Evolutionary conservation across 768 basidiomycete species (phyloP).

Genomic region (Boletus vinaceobasis): DNA sequence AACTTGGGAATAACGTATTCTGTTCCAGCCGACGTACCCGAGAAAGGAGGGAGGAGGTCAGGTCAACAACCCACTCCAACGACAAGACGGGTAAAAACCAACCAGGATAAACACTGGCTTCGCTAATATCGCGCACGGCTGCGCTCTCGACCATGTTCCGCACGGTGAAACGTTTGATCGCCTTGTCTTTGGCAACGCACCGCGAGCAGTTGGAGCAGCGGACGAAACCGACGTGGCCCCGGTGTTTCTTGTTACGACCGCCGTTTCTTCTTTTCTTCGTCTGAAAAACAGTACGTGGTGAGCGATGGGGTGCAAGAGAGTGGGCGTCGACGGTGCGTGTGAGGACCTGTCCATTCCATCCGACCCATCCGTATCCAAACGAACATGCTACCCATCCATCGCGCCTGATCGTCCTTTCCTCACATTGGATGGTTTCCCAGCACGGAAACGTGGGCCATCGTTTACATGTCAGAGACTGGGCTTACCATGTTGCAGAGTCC

Average conservation of each 20-base stretch:
- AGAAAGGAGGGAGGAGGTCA: too few species aligned
- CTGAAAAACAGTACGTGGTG: slow-evolving; percentile 37
- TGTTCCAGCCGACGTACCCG: slow-evolving; percentile 23
- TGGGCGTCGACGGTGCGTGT: neutral
- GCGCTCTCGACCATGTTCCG: slow-evolving; percentile 99
- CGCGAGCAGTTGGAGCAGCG: slow-evolving; percentile 99
- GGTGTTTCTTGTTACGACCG: slow-evolving; percentile 99
- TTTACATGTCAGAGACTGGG: neutral
- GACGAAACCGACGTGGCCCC: slow-evolving; percentile 91
- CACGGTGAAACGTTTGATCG: slow-evolving; percentile 99
- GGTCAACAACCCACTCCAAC: too few species aligned
- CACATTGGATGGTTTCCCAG: neutral
- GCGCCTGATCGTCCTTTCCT: neutral
- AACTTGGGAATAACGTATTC: slow-evolving; percentile 97
- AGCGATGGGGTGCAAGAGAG: neutral
- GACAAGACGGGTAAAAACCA: slow-evolving; percentile 23
- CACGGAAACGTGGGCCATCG: neutral
- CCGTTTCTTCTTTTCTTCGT: slow-evolving; percentile 99
- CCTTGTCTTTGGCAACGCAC: slow-evolving; percentile 98
- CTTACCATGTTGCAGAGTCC: slow-evolving; percentile 31
- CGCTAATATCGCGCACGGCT: slow-evolving; percentile 94
- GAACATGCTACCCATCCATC: slow-evolving; percentile 5
- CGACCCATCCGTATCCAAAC: neutral
- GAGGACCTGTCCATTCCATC: slow-evolving; percentile 6
- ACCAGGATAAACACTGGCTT: slow-evolving; percentile 92